These are phyloP conservation scores for Pisolithus tinctorius DNA, from an alignment of 768 basidiomycete genomes.

Conservation along the genomic window DNA sequence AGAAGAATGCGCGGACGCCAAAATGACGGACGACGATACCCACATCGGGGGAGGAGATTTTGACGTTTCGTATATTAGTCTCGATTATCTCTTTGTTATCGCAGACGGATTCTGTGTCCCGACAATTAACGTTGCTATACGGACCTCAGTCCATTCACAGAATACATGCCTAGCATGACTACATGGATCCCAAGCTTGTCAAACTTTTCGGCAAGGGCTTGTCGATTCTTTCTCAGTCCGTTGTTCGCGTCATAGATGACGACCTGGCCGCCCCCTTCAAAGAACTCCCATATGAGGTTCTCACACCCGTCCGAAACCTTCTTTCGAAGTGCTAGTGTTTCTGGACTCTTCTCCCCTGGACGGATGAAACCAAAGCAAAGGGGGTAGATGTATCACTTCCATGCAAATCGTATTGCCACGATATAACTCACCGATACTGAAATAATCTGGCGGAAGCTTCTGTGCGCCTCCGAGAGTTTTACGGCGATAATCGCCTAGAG, in stretches of 20 bases:
- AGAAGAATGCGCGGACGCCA: conserved; percentile 1
- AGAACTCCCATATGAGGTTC: conserved; percentile 83
- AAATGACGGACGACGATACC: conserved; percentile 22
- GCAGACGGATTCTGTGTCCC: conserved; percentile 71
- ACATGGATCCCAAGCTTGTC: conserved; percentile 86
- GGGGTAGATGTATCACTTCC: not conserved
- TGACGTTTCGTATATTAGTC: conserved; percentile 90
- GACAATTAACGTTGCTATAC: conserved; percentile 1
- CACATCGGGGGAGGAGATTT: conserved; percentile 97
- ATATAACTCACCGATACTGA: conserved; percentile 57
- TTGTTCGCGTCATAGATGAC: conserved; percentile 99
- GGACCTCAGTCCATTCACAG: not conserved
- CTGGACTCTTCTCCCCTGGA: conserved; percentile 68
- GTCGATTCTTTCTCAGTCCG: conserved; percentile 61
- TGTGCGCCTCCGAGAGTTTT: conserved; percentile 85
- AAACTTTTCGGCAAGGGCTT: conserved; percentile 76
- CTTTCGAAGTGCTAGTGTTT: conserved; percentile 72
- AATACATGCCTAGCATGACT: conserved; percentile 71
- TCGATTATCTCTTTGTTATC: conserved; percentile 91
- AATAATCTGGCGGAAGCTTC: conserved; percentile 89
- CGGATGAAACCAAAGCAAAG: not conserved
- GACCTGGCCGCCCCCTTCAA: conserved; percentile 83
- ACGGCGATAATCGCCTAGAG: conserved; percentile 90
- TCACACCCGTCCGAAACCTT: conserved; percentile 81
- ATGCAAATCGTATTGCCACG: not conserved